Base-by-base conservation (phyloP, 169 alveolate species). In the Cryptosporidium xiaoi region DNA sequence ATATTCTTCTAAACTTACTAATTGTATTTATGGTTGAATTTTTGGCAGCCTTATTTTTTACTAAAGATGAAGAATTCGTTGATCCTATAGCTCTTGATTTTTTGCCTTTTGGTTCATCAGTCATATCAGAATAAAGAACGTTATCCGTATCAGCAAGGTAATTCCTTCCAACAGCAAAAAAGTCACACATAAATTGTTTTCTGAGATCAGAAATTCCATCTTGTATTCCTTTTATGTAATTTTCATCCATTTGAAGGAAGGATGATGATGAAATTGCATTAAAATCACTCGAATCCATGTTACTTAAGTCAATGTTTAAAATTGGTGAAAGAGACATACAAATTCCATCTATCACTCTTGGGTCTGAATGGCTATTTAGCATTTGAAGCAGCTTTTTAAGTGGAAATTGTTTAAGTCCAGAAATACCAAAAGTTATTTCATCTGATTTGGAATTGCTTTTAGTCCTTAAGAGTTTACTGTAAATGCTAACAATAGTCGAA, bases 281-380 rank as follows among this genome's bases (percentile, higher is more conserved):
- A 8, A 40, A 40, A 40, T 40, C 48, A 40, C 48, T 8, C 10
- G 48, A 40, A 40, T 40, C 1, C 4, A 40, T 40, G 13, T 62
- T 27, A 12, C 33, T 62, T 34, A 51, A 16, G 13, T 77, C 87
- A 16, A 58, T 20, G n/a, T 51, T 77, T 36, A 34, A 12, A 20
- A 77, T 29, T 40, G 87, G 87, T n/a, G 87, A 58, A 48, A 77
- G 27, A 13, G 50, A 36, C 87, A 77, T 77, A 29, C 77, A 77
- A 44, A 77, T 62, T 44, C 87, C 87, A 77, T 77, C 87, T 24
- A 77, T 60, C 2, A 77, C 64, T 77, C 71, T 77, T 20, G 87
- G 66, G 10, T 77, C 87, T 15, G 77, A 46, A n/a, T 77, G 87
- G 51, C 87, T 77, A 10, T 60, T 27, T 8, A 60, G 7, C 10